Evolutionary conservation across 2,329 filamentous ascomycete genomes (phyloP).

Genomic region (Pseudogymnoascus sp.): DNA sequence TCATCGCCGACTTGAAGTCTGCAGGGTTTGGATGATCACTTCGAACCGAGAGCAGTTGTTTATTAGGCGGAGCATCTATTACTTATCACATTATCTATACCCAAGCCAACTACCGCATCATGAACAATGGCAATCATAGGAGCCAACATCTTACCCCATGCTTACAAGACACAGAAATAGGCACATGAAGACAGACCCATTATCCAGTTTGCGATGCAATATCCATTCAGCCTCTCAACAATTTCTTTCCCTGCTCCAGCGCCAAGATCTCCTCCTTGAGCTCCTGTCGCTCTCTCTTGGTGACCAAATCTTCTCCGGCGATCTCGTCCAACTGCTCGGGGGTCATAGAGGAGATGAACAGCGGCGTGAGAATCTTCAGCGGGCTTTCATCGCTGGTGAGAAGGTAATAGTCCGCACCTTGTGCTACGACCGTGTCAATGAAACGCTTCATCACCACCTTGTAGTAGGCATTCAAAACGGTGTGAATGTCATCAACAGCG

Average conservation of each 20-base stretch:
- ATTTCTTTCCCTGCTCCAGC: neutral
- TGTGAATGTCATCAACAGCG: slow-evolving; percentile 47
- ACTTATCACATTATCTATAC: neutral
- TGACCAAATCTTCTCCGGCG: slow-evolving; percentile 46
- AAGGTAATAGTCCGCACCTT: slow-evolving; percentile 49
- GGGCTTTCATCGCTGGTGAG: slow-evolving; percentile 45
- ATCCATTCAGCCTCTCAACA: neutral
- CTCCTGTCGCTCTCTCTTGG: neutral
- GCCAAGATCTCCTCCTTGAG: neutral
- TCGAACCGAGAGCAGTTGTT: neutral
- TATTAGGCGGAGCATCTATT: neutral
- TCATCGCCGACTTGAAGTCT: neutral
- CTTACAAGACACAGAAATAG: neutral
- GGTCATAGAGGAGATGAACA: slow-evolving; percentile 43
- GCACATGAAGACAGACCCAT: neutral
- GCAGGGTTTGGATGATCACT: neutral
- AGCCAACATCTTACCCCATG: neutral
- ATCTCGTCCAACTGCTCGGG: slow-evolving; percentile 46
- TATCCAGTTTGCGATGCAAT: neutral
- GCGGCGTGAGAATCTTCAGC: slow-evolving; percentile 44
- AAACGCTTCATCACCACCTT: slow-evolving; percentile 54
- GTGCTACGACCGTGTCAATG: slow-evolving; percentile 55
- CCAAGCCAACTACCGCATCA: neutral
- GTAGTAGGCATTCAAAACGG: slow-evolving; percentile 57
- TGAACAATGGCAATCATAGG: neutral